Evolutionary conservation across 139 green algal genomes (phyloP).

Genomic region (Ettlia oleoabundans): DNA sequence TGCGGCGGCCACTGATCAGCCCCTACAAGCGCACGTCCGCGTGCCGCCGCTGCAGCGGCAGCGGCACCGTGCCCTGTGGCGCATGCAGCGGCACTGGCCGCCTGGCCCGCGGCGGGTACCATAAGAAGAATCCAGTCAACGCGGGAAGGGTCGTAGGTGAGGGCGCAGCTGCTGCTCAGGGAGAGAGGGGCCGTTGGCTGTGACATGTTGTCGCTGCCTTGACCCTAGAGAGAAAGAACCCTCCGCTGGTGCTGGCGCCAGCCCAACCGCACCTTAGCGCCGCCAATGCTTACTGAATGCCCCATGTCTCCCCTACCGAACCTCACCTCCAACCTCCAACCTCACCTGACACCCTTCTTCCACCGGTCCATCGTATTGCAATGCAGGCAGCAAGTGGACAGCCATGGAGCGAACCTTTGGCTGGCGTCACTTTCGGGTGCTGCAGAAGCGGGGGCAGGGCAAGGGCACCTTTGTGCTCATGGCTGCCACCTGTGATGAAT

Average conservation of each 20-base stretch:
- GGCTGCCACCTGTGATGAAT: slow-evolving; percentile 60
- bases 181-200: too few species aligned
- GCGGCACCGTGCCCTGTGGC: background rate
- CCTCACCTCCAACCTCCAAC: too few species aligned
- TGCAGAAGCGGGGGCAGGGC: slow-evolving; percentile 57
- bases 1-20: background rate
- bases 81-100: slow-evolving; percentile 12
- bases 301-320: too few species aligned
- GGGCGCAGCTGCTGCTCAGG: too few species aligned
- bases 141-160: slow-evolving; percentile 42
- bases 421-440: slow-evolving; percentile 64
- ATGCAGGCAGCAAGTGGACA: slow-evolving; percentile 68
- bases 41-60: slow-evolving; percentile 25
- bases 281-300: too few species aligned
- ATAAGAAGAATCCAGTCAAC: slow-evolving; percentile 26
- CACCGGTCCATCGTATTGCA: too few species aligned
- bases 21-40: slow-evolving; percentile 4
- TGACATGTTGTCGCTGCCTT: too few species aligned
- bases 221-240: too few species aligned
- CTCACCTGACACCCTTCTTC: too few species aligned
- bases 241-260: too few species aligned
- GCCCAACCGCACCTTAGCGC: too few species aligned
- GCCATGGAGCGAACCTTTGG: slow-evolving; percentile 71
- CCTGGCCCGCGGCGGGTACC: slow-evolving; percentile 24
- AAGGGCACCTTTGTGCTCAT: slow-evolving; percentile 58